Evolutionary conservation across 73 alveolate species (phyloP).

Genomic region (Paramecium biaurelia): DNA sequence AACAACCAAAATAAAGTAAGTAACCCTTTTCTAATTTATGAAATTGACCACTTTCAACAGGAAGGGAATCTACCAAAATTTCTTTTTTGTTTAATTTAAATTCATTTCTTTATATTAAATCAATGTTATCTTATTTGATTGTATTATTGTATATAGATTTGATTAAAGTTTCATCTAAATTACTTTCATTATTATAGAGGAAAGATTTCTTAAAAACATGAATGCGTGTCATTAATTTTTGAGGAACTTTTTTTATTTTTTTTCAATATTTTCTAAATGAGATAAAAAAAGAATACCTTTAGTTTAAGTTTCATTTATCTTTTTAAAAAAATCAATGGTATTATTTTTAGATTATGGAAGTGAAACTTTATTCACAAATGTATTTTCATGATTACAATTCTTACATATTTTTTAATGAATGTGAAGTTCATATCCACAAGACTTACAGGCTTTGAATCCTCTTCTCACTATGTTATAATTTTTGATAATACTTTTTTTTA

Average conservation of each 20-base stretch:
- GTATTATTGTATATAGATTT: neutral
- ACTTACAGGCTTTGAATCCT: constrained; percentile 23
- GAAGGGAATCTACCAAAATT: neutral
- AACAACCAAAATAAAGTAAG: constrained; percentile 1
- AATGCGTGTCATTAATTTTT: neutral
- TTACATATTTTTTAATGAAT: constrained; percentile 5
- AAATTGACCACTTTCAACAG: constrained; percentile 5
- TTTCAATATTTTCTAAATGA: neutral
- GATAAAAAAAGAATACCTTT: neutral
- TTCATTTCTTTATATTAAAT: neutral
- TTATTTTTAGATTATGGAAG: neutral
- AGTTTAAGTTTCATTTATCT: neutral
- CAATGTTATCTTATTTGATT: neutral
- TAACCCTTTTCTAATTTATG: neutral
- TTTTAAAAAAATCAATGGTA: neutral
- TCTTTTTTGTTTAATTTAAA: neutral
- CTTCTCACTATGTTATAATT: constrained; percentile 18
- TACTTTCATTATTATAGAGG: neutral
- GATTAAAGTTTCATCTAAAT: neutral
- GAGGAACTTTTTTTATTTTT: neutral
- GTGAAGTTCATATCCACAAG: neutral
- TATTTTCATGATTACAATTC: neutral
- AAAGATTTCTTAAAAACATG: constrained; percentile 21
- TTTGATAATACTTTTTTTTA: neutral
- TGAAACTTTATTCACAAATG: neutral